Evolutionary conservation across 73 alveolate genomes (phyloP).

Genomic region (Tetrahymena borealis): DNA sequence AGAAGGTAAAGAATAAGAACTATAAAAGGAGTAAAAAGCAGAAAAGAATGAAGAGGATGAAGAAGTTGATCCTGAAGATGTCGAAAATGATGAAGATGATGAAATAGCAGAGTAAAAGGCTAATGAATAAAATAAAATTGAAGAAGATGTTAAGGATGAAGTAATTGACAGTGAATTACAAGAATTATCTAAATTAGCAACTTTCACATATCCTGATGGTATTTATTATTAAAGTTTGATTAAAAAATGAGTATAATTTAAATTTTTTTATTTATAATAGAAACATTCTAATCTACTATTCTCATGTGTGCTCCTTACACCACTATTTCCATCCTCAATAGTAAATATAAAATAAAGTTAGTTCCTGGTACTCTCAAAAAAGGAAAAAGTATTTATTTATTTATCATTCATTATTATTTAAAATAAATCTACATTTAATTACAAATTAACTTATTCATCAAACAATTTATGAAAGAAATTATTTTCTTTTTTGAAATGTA

Average conservation of each 20-base stretch:
- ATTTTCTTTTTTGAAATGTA: background rate
- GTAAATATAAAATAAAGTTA: slow-evolving; percentile 15
- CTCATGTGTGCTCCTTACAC: slow-evolving; percentile 36
- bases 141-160: slow-evolving; percentile 42
- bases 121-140: background rate
- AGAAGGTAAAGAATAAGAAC: slow-evolving; percentile 3
- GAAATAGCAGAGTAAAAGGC: slow-evolving; percentile 14
- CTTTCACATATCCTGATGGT: slow-evolving; percentile 35
- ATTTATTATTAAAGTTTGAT: slow-evolving; percentile 1
- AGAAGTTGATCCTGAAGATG: slow-evolving; percentile 12
- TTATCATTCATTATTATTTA: too few species aligned
- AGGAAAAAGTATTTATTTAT: slow-evolving; percentile 31
- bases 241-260: background rate
- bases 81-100: slow-evolving; percentile 24
- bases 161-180: slow-evolving; percentile 9
- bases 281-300: background rate
- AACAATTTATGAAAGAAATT: background rate
- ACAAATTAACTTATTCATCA: too few species aligned
- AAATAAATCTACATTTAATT: too few species aligned
- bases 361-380: slow-evolving; percentile 38
- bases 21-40: slow-evolving; percentile 1
- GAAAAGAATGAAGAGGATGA: slow-evolving; percentile 35
- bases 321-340: background rate
- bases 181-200: slow-evolving; percentile 21
- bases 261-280: too few species aligned